Conservation (phyloP, 129 eudicot genomes). For the Smallanthus sonchifolius region DNA sequence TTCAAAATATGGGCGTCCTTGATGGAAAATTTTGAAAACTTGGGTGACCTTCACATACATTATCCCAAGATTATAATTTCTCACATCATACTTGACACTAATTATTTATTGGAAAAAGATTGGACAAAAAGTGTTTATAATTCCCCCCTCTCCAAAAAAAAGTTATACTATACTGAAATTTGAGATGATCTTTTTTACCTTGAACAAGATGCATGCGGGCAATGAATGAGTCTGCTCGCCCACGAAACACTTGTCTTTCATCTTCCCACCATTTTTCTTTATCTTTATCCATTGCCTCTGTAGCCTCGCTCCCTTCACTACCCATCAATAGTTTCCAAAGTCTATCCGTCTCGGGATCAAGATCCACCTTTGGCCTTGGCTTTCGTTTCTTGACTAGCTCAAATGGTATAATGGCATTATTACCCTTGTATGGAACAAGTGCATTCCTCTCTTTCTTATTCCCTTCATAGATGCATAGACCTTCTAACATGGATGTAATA, state of each 20-base stretch:
- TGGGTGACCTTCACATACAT: background rate
- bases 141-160: background rate
- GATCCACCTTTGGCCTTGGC: constrained; percentile 78
- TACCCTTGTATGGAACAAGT: constrained; percentile 63
- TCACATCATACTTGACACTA: background rate
- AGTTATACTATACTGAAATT: background rate
- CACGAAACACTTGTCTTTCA: constrained; percentile 76
- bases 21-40: background rate
- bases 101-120: background rate
- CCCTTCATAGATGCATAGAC: constrained; percentile 33
- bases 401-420: constrained; percentile 57
- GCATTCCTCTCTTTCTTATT: constrained; percentile 39
- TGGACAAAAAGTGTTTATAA: background rate
- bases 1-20: background rate
- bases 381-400: constrained; percentile 58
- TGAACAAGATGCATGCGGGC: constrained; percentile 98
- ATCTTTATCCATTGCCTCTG: constrained; percentile 54
- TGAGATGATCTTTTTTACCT: constrained; percentile 44
- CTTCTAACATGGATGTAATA: constrained; percentile 36
- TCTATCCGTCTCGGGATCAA: constrained; percentile 87
- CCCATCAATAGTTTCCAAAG: constrained; percentile 88
- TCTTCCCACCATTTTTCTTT: constrained; percentile 94
- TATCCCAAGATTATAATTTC: background rate
- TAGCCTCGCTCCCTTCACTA: constrained; percentile 54
- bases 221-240: constrained; percentile 92